Conservation (phyloP, 805 yeast species). For the Geotrichum ghanense region DNA sequence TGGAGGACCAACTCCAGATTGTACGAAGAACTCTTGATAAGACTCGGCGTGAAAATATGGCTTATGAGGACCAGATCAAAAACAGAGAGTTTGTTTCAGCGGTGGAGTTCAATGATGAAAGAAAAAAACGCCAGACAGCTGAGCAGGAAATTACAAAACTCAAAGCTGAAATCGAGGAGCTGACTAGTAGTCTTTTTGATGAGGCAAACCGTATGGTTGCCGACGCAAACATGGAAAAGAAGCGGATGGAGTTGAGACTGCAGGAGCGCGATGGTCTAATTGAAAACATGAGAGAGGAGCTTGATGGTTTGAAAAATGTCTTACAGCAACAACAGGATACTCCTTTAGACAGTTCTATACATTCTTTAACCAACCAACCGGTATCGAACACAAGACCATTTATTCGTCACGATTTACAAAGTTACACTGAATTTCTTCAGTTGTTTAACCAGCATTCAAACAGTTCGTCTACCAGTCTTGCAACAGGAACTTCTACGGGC, state of each 20-base stretch:
- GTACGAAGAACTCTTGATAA: conserved; percentile 15
- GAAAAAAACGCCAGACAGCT: conserved; percentile 31
- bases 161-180: conserved; percentile 66
- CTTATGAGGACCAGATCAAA: conserved; percentile 9
- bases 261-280: conserved; percentile 64
- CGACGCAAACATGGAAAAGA: conserved; percentile 56
- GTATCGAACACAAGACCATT: conserved; percentile 2
- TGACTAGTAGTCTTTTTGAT: conserved; percentile 64
- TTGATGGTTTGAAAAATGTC: conserved; percentile 49
- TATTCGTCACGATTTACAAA: conserved; percentile 7
- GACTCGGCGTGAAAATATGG: conserved; percentile 12
- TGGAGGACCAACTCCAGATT: conserved; percentile 20
- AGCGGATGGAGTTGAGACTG: conserved; percentile 64
- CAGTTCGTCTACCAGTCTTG: conserved; percentile 3
- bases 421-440: conserved; percentile 6
- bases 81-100: conserved; percentile 18
- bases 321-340: conserved; percentile 32
- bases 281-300: conserved; percentile 53
- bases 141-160: conserved; percentile 48
- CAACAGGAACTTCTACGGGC: conserved; percentile 5
- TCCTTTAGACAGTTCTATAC: neutral
- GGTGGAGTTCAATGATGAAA: conserved; percentile 9
- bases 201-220: conserved; percentile 83
- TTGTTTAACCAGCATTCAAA: conserved; percentile 2
- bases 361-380: neutral